Conservation (phyloP, 2,329 filamentous ascomycete species). For the Penicillium brasilianum region DNA sequence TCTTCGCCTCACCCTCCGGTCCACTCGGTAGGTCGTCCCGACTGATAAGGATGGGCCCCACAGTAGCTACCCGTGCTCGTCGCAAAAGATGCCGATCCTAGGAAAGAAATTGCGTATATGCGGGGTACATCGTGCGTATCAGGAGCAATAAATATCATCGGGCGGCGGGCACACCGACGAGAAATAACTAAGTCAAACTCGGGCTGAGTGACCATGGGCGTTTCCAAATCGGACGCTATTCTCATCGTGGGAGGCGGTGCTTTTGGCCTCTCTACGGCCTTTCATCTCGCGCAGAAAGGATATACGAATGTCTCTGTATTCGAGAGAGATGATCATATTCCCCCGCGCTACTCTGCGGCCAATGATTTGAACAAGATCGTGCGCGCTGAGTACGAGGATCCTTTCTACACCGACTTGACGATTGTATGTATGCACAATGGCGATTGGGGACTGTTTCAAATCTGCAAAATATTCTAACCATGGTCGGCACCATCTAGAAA, state of each 20-base stretch:
- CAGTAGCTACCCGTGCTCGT: slow-evolving; percentile 6
- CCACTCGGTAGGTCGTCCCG: slow-evolving; percentile 26
- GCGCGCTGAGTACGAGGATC: slow-evolving; percentile 63
- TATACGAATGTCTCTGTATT: slow-evolving; percentile 56
- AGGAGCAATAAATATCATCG: slow-evolving; percentile 1
- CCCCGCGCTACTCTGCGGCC: slow-evolving; percentile 59
- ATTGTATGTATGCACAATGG: slow-evolving; percentile 45
- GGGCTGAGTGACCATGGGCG: slow-evolving; percentile 22
- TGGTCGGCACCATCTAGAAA: slow-evolving; percentile 40
- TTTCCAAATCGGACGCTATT: slow-evolving; percentile 32
- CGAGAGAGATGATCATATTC: slow-evolving; percentile 52
- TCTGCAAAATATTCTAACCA: background rate
- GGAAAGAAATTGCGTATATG: slow-evolving; percentile 9
- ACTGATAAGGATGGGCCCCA: slow-evolving; percentile 11
- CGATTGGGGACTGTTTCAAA: background rate
- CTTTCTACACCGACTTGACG: slow-evolving; percentile 61
- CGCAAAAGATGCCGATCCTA: slow-evolving; percentile 16
- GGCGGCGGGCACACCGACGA: background rate
- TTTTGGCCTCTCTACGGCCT: slow-evolving; percentile 58
- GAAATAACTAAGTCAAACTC: background rate
- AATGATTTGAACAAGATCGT: slow-evolving; percentile 68
- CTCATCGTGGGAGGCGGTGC: slow-evolving; percentile 54
- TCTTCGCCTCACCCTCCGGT: slow-evolving; percentile 8
- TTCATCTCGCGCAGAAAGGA: slow-evolving; percentile 52
- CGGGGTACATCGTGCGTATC: slow-evolving; percentile 22